Base-by-base conservation (phyloP, 768 basidiomycete genomes). In the Termitomyces sp. region DNA sequence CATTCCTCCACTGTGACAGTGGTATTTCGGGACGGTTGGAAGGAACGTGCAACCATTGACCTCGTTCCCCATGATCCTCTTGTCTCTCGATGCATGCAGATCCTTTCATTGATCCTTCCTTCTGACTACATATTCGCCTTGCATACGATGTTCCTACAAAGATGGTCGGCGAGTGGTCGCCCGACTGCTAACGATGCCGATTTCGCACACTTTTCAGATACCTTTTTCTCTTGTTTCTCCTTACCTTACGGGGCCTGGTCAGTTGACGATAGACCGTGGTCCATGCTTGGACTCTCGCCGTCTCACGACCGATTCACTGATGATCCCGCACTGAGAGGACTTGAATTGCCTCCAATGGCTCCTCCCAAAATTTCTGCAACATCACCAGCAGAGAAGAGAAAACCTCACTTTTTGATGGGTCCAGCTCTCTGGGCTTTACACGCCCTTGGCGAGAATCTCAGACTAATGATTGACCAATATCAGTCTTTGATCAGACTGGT, bases 361-460 rank as follows among this genome's bases (percentile, higher is more conserved):
- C 69, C 62, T 52, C 60, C 55, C 32, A 65, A 60, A 43, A 58
- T 42, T 30, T 57, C 37, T 38, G 22, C 41, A 38, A 30, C 12
- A 22, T 42, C 66, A 30, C 50, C 65, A 22, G 60, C 58, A 26
- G 65, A 57, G 48, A 60, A 54, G 45, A 62, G 60, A 2, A 64
- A 57, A 53, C 75, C 78, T 12, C 77, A 81, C 48, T 67, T 68
- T 21, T 67, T 80, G 15, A 70, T 86, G 15, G 81, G 81, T 0
- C 80, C 81, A 1, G 74, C 87, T 26, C 72, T 95, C 12, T 82
- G 85, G 56, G 87, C 84, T 0, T 69, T 98, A 1, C 94, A 98
- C 65, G 80, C 85, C 43, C 76, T 96, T 2, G 93, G 79, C 0
- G 91, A 89, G 64, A 80, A 87, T 55, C 67, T 87, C 32, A 79